Conservation (phyloP, 345 rosid genomes). For the Triadica sebifera region DNA sequence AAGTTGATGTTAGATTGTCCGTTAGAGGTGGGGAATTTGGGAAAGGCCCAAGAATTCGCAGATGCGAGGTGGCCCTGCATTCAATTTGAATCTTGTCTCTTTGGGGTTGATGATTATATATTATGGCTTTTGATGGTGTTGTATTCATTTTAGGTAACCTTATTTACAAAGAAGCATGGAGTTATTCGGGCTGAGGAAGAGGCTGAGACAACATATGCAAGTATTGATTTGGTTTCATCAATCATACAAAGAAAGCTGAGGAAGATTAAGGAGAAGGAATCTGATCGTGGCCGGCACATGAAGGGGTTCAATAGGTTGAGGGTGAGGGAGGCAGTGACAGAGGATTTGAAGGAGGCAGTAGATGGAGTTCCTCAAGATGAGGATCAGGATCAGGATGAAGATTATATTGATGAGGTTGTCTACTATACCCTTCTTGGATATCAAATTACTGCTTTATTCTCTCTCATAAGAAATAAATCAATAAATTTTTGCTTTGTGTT, state of each 20-base stretch:
- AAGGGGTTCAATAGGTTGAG: conserved; percentile 67
- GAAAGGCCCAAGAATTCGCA: conserved; percentile 77
- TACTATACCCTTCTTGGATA: background rate
- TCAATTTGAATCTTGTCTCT: background rate
- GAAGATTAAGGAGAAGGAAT: conserved; percentile 94
- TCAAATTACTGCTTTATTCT: background rate
- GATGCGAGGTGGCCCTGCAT: conserved; percentile 66
- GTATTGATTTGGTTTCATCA: conserved; percentile 82
- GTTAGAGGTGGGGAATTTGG: conserved; percentile 92
- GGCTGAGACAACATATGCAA: conserved; percentile 66
- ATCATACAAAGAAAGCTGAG: conserved; percentile 78
- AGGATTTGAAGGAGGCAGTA: conserved; percentile 32
- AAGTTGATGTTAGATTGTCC: conserved; percentile 87
- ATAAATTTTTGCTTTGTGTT: background rate
- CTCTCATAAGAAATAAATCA: background rate
- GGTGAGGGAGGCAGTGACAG: conserved; percentile 54
- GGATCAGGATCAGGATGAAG: conserved; percentile 24
- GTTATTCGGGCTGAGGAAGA: conserved; percentile 93
- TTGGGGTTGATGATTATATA: background rate
- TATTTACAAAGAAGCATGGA: conserved; percentile 90
- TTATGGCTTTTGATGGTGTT: background rate
- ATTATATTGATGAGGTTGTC: conserved; percentile 56
- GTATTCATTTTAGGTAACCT: conserved; percentile 52
- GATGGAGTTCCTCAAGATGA: conserved; percentile 33
- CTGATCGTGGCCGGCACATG: conserved; percentile 93